phyloP scores from a whole-genome alignment of 2,329 filamentous ascomycete genomes.

The Fusarium irregulare region DNA sequence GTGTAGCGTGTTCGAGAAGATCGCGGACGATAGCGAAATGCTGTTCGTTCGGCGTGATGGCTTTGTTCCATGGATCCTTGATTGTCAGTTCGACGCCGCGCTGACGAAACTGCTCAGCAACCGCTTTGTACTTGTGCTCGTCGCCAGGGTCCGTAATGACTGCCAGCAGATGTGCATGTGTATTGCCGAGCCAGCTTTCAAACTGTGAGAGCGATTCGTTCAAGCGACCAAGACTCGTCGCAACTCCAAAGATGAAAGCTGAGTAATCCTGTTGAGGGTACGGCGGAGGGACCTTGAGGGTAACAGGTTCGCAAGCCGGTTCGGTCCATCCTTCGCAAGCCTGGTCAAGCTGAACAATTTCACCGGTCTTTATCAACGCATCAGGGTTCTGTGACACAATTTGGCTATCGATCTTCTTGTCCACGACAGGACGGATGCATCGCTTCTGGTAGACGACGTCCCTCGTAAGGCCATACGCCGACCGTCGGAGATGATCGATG shows the following conservation, averaged over 20 bases:
- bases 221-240: slow-evolving; percentile 63
- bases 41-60: slow-evolving; percentile 61
- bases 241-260: slow-evolving; percentile 68
- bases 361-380: slow-evolving; percentile 51
- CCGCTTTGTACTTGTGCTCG: slow-evolving; percentile 44
- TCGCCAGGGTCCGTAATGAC: slow-evolving; percentile 59
- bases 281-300: slow-evolving; percentile 59
- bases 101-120: slow-evolving; percentile 45
- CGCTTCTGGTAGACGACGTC: slow-evolving; percentile 58
- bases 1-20: slow-evolving; percentile 57
- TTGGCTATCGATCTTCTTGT: slow-evolving; percentile 51
- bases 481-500: slow-evolving; percentile 48
- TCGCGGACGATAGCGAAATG: slow-evolving; percentile 67
- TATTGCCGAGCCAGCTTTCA: slow-evolving; percentile 65
- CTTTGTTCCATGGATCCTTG: slow-evolving; percentile 49
- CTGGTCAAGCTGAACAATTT: slow-evolving; percentile 48
- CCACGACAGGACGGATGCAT: slow-evolving; percentile 55
- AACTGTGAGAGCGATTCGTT: slow-evolving; percentile 63
- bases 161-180: slow-evolving; percentile 63
- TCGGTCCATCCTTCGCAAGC: slow-evolving; percentile 42
- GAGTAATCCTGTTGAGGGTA: slow-evolving; percentile 58
- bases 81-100: slow-evolving; percentile 51
- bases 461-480: slow-evolving; percentile 52
- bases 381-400: slow-evolving; percentile 52
- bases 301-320: slow-evolving; percentile 56